Percentiles rank a stretch among this genome's conserved stretches.
Conservation (phyloP, 1,139 yeast species). For the Taiozyma onychis region DNA sequence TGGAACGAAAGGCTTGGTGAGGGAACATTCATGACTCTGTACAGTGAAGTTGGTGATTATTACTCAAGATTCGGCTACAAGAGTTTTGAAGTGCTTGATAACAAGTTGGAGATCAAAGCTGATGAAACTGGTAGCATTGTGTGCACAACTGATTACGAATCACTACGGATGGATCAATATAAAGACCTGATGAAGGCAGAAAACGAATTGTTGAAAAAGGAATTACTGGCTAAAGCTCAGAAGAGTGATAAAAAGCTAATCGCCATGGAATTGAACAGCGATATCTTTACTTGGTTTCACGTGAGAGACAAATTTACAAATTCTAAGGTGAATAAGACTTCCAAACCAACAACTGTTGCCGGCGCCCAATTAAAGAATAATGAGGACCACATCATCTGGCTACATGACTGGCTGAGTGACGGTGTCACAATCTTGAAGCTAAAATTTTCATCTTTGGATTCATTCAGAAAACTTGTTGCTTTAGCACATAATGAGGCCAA, state of each 20-base stretch:
- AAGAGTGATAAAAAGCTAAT: slow-evolving; percentile 26
- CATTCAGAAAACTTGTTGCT: slow-evolving; percentile 13
- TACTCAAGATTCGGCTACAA: slow-evolving; percentile 55
- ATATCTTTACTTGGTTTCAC: slow-evolving; percentile 37
- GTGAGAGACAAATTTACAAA: slow-evolving; percentile 34
- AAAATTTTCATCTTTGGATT: slow-evolving; percentile 9
- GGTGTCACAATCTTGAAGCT: slow-evolving; percentile 29
- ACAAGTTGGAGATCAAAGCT: background rate
- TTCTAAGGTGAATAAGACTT: slow-evolving; percentile 9
- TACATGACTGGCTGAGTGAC: slow-evolving; percentile 37
- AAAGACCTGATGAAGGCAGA: slow-evolving; percentile 29
- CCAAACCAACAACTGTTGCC: slow-evolving; percentile 6
- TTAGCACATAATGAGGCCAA: slow-evolving; percentile 15
- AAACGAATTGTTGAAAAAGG: slow-evolving; percentile 21
- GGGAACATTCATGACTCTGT: slow-evolving; percentile 25
- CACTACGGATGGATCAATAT: slow-evolving; percentile 30
- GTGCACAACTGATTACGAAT: slow-evolving; percentile 18
- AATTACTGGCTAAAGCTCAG: slow-evolving; percentile 26
- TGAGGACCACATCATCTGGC: slow-evolving; percentile 37
- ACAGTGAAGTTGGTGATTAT: slow-evolving; percentile 71
- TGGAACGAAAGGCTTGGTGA: slow-evolving; percentile 31
- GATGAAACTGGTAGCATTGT: background rate
- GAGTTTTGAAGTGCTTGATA: slow-evolving; percentile 34
- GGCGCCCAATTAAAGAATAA: slow-evolving; percentile 13
- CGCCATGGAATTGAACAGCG: slow-evolving; percentile 33